Percentiles rank a stretch among this genome's conserved stretches.
Evolutionary conservation across 345 rosid genomes (phyloP).

Genomic region (Clarkia xantiana): DNA sequence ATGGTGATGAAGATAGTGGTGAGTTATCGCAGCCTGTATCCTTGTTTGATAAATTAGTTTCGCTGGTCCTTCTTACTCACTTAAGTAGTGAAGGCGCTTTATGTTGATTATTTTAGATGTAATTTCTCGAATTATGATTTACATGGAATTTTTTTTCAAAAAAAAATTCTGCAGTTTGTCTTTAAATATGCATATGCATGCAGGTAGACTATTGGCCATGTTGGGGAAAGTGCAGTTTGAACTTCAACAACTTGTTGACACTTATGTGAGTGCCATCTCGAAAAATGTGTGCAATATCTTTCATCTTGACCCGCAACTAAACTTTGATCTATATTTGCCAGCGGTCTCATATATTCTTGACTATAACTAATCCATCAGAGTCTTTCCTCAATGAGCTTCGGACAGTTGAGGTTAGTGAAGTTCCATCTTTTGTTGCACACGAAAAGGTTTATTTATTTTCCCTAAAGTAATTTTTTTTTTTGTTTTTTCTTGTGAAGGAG

Average conservation of each 20-base stretch:
- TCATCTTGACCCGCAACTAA: conserved; percentile 5
- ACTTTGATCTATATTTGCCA: conserved; percentile 19
- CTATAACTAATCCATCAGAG: conserved; percentile 85
- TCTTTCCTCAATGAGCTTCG: conserved; percentile 90
- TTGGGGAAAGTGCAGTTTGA: conserved; percentile 75
- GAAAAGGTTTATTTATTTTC: too few relatives aligned
- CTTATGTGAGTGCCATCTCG: conserved; percentile 52
- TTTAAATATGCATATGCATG: conserved; percentile 3
- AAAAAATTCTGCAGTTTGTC: too few relatives aligned
- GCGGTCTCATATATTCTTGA: conserved; percentile 66
- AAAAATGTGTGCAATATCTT: neutral
- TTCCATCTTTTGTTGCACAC: neutral
- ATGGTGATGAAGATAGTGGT: conserved; percentile 68
- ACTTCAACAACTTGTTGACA: conserved; percentile 76
- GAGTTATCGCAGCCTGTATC: conserved; percentile 7
- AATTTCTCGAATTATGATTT: too few relatives aligned
- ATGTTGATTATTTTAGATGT: too few relatives aligned
- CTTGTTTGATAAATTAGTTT: too few relatives aligned
- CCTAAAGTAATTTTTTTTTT: neutral
- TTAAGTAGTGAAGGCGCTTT: too few relatives aligned
- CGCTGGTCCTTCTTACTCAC: too few relatives aligned
- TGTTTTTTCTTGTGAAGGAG: conserved; percentile 41
- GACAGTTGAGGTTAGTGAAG: conserved; percentile 70
- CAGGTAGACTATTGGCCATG: conserved; percentile 62
- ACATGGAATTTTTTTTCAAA: too few relatives aligned